A percentile compares a stretch with the other conserved stretches of the same genome.
phyloP scores from a whole-genome alignment of 768 basidiomycete species.

The Phlegmacium glaucopus region DNA sequence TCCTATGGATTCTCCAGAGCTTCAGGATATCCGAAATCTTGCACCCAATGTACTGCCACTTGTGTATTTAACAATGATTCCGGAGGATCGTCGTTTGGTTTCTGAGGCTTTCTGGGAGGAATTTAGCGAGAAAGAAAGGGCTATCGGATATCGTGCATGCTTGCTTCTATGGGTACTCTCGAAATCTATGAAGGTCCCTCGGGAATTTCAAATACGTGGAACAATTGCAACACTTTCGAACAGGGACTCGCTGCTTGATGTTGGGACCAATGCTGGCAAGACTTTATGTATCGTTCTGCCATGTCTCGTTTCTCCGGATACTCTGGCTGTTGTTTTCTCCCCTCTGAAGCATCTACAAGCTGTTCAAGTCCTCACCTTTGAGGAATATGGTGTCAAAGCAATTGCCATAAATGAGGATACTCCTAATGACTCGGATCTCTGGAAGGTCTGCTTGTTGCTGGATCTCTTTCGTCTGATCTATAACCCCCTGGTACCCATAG shows the following conservation, averaged over 20 bases:
- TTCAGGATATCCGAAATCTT: no score
- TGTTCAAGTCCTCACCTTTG: slow-evolving; percentile 15
- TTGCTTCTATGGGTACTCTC: slow-evolving; percentile 6
- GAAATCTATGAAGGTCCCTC: slow-evolving; percentile 4
- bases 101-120: neutral
- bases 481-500: neutral
- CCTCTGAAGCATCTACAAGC: slow-evolving; percentile 17
- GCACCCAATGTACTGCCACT: no score
- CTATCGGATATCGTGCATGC: neutral
- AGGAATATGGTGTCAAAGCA: slow-evolving; percentile 12
- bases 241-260: slow-evolving; percentile 15
- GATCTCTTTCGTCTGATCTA: neutral
- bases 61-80: no score
- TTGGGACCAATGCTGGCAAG: slow-evolving; percentile 25
- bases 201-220: slow-evolving; percentile 14
- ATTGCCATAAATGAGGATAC: slow-evolving; percentile 22
- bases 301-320: slow-evolving; percentile 8
- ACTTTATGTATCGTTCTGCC: slow-evolving; percentile 21
- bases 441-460: slow-evolving; percentile 12
- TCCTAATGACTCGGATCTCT: slow-evolving; percentile 9
- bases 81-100: no score
- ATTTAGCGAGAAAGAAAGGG: neutral
- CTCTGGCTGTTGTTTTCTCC: slow-evolving; percentile 14
- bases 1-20: no score
- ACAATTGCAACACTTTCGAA: slow-evolving; percentile 9